Evolutionary conservation across 1,139 yeast species (phyloP), one percentile per base, ranked within the genome.

Genomic region (Arxiozyma slooffiae): DNA sequence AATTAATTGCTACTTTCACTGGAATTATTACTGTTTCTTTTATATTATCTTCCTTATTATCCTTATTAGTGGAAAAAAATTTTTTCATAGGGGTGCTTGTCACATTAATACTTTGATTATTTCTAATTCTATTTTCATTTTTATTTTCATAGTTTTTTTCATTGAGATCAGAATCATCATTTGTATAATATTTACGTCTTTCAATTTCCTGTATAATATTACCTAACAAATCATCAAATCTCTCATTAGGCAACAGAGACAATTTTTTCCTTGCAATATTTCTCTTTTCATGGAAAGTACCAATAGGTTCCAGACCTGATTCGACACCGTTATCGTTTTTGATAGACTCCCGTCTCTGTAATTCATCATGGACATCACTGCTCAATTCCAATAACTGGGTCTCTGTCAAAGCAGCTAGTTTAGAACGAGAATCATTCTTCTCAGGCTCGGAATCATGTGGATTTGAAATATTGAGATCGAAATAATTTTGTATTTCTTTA

Each of bases 221-320:
- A 50, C 85, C 81, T n/a, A 89, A 95, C 63, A 94, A 78, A 65
- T 92, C 98, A 61, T 83, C 82, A 69, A 92, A 92, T 53, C 97
- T 71, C 14, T 82, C 70, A 50, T 82, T 81, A 1, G 96, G 92
- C 54, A 94, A 76, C 38, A 87, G 79, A 2, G 97, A 85, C 57
- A 94, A 76, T 68, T 90, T 92, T 64, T 86, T 88, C 59, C 98
- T 78, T 2, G 98, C 98, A 67, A 89, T 95, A 67, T 92, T 92
- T 62, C 98, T 78, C 66, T 89, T 90, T 30, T 95, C 94, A 65
- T 90, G 97, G 69, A 46, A 46, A 3, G 17, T 44, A 34, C 21
- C 41, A 3, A 38, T 39, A 9, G 46, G 41, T 20, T 26, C 30
- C 18, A 45, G 20, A 43, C 36, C 2, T 2, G 48, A 34, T 24